Percentiles rank a stretch among this genome's conserved stretches.
phyloP scores from a whole-genome alignment of 805 yeast species.

The Nakazawaea laoshanensis region DNA sequence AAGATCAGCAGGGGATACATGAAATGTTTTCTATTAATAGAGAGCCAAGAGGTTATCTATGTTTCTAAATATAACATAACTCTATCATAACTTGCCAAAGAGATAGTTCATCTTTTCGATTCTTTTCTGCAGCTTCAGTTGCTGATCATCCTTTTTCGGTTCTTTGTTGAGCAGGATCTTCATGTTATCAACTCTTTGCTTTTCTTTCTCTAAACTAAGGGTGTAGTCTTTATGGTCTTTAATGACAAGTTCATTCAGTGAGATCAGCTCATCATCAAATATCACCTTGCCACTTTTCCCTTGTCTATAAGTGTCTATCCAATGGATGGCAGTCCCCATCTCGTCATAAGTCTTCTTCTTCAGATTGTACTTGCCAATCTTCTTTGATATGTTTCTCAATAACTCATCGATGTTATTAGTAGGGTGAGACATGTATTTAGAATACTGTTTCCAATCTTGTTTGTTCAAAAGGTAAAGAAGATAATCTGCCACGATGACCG shows the following conservation, averaged over 20 bases:
- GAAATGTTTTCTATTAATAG: too few species aligned
- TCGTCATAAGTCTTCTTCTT: constrained; percentile 36
- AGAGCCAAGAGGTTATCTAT: too few species aligned
- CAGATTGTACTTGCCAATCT: constrained; percentile 19
- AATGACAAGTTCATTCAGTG: constrained; percentile 6
- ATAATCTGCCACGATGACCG: constrained; percentile 81
- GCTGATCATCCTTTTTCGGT: neutral
- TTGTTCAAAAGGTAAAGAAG: constrained; percentile 65
- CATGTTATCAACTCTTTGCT: constrained; percentile 12
- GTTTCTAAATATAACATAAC: too few species aligned
- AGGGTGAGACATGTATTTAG: constrained; percentile 44
- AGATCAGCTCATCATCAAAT: constrained; percentile 20
- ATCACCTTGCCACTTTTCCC: constrained; percentile 34
- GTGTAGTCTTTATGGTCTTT: constrained; percentile 10
- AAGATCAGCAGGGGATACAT: too few species aligned
- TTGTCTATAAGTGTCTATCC: constrained; percentile 55
- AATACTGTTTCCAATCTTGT: constrained; percentile 39
- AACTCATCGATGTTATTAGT: constrained; percentile 64
- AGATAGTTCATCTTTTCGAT: constrained; percentile 6
- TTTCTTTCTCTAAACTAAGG: constrained; percentile 12
- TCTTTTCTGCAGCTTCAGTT: constrained; percentile 2
- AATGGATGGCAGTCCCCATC: constrained; percentile 51
- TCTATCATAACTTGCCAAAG: neutral
- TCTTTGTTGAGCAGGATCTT: constrained; percentile 1
- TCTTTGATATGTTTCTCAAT: constrained; percentile 37